Conservation (phyloP, 352 stramenopile species). For the Phytophthora litchii region DNA sequence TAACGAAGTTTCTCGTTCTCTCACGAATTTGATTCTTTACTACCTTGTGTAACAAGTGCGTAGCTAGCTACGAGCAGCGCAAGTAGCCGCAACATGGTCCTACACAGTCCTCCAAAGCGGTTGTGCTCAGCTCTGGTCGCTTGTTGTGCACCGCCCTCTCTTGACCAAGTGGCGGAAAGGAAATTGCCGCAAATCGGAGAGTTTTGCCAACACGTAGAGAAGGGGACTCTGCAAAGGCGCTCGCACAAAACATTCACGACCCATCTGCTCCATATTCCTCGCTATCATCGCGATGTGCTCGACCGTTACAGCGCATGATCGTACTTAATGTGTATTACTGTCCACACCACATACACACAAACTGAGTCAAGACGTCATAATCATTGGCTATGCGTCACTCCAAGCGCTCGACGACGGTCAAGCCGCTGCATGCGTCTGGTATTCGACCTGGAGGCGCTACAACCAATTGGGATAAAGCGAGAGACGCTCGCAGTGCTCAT, state of each 20-base stretch:
- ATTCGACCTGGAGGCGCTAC: slow-evolving; percentile 2
- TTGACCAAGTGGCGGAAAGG: slow-evolving; percentile 31
- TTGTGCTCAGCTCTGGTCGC: slow-evolving; percentile 20
- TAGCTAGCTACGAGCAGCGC: slow-evolving; percentile 26
- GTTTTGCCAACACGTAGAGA: slow-evolving; percentile 25
- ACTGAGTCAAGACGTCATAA: not conserved
- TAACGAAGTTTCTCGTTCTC: not conserved
- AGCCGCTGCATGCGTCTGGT: slow-evolving; percentile 17
- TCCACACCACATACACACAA: not conserved
- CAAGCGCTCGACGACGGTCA: slow-evolving; percentile 12
- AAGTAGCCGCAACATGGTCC: slow-evolving; percentile 29
- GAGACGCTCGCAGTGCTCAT: not conserved
- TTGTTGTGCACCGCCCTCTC: slow-evolving; percentile 8
- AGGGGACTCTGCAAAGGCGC: slow-evolving; percentile 20
- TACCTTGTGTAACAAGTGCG: slow-evolving; percentile 30
- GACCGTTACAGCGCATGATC: slow-evolving; percentile 6
- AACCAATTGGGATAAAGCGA: slow-evolving; percentile 36
- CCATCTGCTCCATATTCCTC: slow-evolving; percentile 16
- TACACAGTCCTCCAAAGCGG: slow-evolving; percentile 14
- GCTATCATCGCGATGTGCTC: slow-evolving; percentile 22
- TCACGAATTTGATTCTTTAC: not conserved
- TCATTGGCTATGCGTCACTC: slow-evolving; percentile 22
- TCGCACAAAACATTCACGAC: not conserved
- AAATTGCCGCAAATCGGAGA: slow-evolving; percentile 32
- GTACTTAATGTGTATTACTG: slow-evolving; percentile 7